Base-by-base conservation (phyloP, 305 asterid species). In the Solanum hybrid region DNA sequence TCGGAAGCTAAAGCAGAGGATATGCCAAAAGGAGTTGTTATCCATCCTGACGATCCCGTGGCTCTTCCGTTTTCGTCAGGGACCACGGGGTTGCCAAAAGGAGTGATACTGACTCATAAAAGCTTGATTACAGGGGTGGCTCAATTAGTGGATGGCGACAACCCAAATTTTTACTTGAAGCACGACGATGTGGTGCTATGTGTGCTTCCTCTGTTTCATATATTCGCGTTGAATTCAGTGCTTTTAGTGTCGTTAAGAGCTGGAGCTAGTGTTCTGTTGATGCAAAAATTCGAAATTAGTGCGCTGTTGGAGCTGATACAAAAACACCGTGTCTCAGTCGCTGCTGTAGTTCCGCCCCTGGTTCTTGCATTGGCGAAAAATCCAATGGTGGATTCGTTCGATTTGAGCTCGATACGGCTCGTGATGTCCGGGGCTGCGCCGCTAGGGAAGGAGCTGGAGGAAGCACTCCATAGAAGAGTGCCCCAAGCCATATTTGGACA, bases 371-470 rank as follows among this genome's bases (percentile, higher is more conserved):
- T 96, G 92, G 99, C 99, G 2, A 96, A 95, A 94, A 96, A 93
- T 31, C 95, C 98, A 14, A 19, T 93, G 94, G 95, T 96, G 84
- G 98, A 93, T 36, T 89, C 90, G 10, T 96, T 87, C 89, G 97
- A 96, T 78, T 90, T 96, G 93, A 95, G 95, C 89, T 95, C 99
- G 4, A 94, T 96, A 2, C 78, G 97, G 32, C 9, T 93, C 92
- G 99, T 96, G 91, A 19, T 95, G 87, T 96, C 99, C 0, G 99
- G 98, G 69, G 99, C 99, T 12, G 99, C 99, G 40, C 98, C 99
- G 91, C 94, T 96, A 4, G 99, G 98, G 82, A 95, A 93, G 93
- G 99, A 95, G 87, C 92, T 96, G 84, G 99, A 95, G 78, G 91
- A 89, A 75, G 97, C 97, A 13, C 92, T 96, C 10, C 95, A 89